phyloP scores from a whole-genome alignment of 192 early-diverging fungal species.

The Linnemannia elongata region DNA sequence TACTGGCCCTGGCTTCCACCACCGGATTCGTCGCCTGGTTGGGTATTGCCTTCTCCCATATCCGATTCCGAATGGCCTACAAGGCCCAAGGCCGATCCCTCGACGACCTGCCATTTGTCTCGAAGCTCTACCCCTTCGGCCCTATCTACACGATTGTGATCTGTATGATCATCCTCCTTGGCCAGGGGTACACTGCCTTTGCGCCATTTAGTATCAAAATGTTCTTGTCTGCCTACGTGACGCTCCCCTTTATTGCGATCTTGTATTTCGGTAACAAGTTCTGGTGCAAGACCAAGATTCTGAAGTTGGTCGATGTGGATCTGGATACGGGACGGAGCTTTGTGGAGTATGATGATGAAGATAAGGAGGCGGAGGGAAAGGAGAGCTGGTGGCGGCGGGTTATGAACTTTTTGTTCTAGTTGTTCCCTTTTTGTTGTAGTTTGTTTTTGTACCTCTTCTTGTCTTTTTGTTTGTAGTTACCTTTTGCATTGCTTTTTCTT shows the following conservation, averaged over 20 bases:
- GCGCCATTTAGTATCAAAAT: conserved; percentile 58
- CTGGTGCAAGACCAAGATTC: conserved; percentile 70
- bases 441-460: neutral
- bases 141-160: conserved; percentile 75
- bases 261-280: conserved; percentile 76
- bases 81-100: conserved; percentile 74
- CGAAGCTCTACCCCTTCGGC: conserved; percentile 78
- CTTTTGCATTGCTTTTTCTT: too few relatives aligned
- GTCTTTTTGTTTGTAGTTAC: neutral
- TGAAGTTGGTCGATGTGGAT: conserved; percentile 75
- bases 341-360: conserved; percentile 10
- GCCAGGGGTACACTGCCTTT: conserved; percentile 74
- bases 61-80: conserved; percentile 85
- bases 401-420: neutral
- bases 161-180: conserved; percentile 70
- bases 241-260: conserved; percentile 70
- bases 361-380: neutral
- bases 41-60: conserved; percentile 86
- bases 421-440: neutral
- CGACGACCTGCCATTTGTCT: conserved; percentile 75
- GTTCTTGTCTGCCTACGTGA: conserved; percentile 74
- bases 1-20: conserved; percentile 76
- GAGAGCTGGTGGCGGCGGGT: neutral
- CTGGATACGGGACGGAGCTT: conserved; percentile 58
- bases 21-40: conserved; percentile 87